These are phyloP conservation scores for Claviceps africana DNA, from an alignment of 2,329 filamentous ascomycete genomes.

Conservation along the genomic window DNA sequence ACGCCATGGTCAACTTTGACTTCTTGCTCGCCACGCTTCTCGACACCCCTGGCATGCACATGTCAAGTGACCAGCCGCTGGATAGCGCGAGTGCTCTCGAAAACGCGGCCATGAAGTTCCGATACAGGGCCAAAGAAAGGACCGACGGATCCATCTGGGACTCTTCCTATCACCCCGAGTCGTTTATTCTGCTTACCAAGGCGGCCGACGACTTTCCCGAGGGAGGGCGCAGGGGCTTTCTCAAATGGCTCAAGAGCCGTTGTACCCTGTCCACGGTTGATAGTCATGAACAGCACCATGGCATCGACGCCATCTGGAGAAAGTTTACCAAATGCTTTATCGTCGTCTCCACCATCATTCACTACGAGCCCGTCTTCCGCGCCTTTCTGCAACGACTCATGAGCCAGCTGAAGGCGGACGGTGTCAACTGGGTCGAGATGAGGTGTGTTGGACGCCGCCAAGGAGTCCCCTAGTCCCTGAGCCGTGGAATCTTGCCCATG, in stretches of 20 bases:
- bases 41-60: constrained; percentile 57
- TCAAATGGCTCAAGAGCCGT: constrained; percentile 61
- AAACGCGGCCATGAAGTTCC: constrained; percentile 46
- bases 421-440: constrained; percentile 73
- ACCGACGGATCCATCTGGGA: constrained; percentile 49
- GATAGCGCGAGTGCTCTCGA: constrained; percentile 36
- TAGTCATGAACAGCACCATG: constrained; percentile 66
- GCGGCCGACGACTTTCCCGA: constrained; percentile 65
- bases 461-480: not conserved
- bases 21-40: constrained; percentile 64
- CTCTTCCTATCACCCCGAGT: constrained; percentile 42
- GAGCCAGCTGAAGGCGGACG: constrained; percentile 59
- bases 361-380: constrained; percentile 83
- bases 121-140: constrained; percentile 35
- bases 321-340: constrained; percentile 67
- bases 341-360: constrained; percentile 59
- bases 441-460: constrained; percentile 24
- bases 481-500: not conserved
- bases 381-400: constrained; percentile 61
- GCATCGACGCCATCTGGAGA: constrained; percentile 69
- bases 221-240: constrained; percentile 56
- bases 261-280: constrained; percentile 60
- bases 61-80: constrained; percentile 47
- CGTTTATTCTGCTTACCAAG: constrained; percentile 41
- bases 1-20: constrained; percentile 81